These are phyloP conservation scores for Cajanus cajan DNA, from an alignment of 306 rosid genomes.

Conservation along the genomic window DNA sequence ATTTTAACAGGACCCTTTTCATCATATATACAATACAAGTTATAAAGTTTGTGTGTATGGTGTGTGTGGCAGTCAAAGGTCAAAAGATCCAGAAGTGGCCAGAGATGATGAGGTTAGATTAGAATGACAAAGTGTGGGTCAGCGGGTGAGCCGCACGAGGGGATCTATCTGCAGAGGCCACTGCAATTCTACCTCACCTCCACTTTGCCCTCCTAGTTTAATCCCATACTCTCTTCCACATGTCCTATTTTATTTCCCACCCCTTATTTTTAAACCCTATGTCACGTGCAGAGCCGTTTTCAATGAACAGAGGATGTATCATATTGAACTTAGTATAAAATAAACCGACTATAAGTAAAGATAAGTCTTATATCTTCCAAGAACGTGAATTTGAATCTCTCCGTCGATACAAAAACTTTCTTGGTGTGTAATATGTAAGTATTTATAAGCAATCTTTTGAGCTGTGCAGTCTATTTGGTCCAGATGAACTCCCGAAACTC, in stretches of 20 bases:
- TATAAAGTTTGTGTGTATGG: neutral
- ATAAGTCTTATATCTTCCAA: neutral
- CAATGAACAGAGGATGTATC: slow-evolving; percentile 28
- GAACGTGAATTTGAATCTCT: no score
- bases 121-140: slow-evolving; percentile 59
- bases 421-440: no score
- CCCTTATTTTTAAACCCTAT: slow-evolving; percentile 36
- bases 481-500: no score
- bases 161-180: slow-evolving; percentile 50
- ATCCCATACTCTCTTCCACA: slow-evolving; percentile 17
- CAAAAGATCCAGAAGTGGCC: slow-evolving; percentile 52
- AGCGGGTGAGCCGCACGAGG: slow-evolving; percentile 87
- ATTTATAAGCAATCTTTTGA: no score
- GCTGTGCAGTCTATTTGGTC: no score
- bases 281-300: slow-evolving; percentile 54
- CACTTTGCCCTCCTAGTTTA: slow-evolving; percentile 38
- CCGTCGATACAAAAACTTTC: no score
- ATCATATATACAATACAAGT: slow-evolving; percentile 9
- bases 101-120: slow-evolving; percentile 37
- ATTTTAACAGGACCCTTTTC: slow-evolving; percentile 1
- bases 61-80: slow-evolving; percentile 57
- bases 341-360: neutral
- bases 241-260: slow-evolving; percentile 15
- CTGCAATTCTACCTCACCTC: slow-evolving; percentile 40
- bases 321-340: neutral